Conservation (phyloP, 2,329 filamentous ascomycete genomes). For the Trichophyton benhamiae region DNA sequence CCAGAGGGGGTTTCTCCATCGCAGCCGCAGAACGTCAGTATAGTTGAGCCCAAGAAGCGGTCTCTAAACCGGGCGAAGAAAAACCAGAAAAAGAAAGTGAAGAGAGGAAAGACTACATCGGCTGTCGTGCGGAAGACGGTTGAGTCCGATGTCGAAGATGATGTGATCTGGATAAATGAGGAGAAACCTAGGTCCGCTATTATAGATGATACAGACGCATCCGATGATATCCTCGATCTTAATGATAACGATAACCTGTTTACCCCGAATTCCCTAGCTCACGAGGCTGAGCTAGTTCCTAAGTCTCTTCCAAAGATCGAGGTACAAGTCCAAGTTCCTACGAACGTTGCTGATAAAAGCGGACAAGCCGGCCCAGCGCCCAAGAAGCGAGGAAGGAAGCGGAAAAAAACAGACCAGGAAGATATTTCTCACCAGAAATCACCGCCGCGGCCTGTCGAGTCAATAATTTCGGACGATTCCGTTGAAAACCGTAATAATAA, state of each 20-base stretch:
- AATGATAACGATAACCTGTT: background rate
- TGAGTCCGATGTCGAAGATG: conserved; percentile 26
- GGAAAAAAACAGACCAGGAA: conserved; percentile 20
- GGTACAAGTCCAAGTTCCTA: background rate
- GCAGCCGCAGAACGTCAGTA: background rate
- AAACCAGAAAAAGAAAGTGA: conserved; percentile 33
- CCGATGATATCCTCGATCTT: background rate
- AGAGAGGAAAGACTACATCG: conserved; percentile 33
- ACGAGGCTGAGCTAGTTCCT: background rate
- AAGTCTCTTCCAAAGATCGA: background rate
- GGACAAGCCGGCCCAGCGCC: conserved; percentile 10
- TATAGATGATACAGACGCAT: conserved; percentile 3
- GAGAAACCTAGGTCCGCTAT: background rate
- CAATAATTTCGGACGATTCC: background rate
- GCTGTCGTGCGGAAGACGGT: conserved; percentile 21
- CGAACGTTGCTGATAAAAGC: background rate
- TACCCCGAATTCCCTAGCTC: background rate
- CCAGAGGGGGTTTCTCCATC: background rate
- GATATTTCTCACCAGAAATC: background rate
- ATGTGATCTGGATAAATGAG: conserved; percentile 32
- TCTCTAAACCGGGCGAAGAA: conserved; percentile 21
- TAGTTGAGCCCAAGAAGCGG: background rate
- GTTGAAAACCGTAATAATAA: background rate
- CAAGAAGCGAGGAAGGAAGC: conserved; percentile 34
- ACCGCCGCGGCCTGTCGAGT: background rate